Evolutionary conservation across 2,329 filamentous ascomycete genomes (phyloP), one percentile per base, ranked within the genome.

Genomic region (Calonectria pseudoturangicola): DNA sequence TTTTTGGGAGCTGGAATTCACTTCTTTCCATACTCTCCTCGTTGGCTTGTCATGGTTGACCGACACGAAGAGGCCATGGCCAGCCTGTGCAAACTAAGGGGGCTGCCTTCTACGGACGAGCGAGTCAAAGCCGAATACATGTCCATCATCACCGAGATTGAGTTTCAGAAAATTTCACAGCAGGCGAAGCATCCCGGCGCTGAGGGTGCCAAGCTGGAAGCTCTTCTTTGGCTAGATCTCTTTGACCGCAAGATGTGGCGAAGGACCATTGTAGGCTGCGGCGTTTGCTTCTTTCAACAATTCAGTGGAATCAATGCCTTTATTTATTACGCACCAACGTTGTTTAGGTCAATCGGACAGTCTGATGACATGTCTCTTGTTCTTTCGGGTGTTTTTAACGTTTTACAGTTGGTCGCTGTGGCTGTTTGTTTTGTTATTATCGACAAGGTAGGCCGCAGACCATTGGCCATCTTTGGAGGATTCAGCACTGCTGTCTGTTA

Each of bases 401-500:
- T 85, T 21, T 77, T 83, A 1, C 85, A 87, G 70, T 81, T 89
- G 0, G 85, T 88, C 6, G 88, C 66, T 3, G 71, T 73, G 7
- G 15, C 36, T 30, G 41, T 71, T 9, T 72, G 73, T 45, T 69
- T 76, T 39, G 6, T 70, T 18, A 71, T 69, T 15, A 87, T 89
- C 79, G 88, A 89, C 73, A 81, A 79, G 15, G 79, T 88, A 43
- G 88, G 87, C 18, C 85, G 87, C 15, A 83, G 87, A 77, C 85
- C 60, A 85, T 85, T 67, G 81, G 68, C 83, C 7, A 84, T 88
- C 48, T 82, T 84, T 63, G 87, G 89, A 28, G 88, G 86, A 1
- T 77, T 89, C 15, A 87, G 86, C 15, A 89, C 89, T 86, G 86
- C 83, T 0, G 74, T 83, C 16, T 88, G 85, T 25, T 88, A 89